A percentile compares a stretch with the other conserved stretches of the same genome.
phyloP scores from a whole-genome alignment of 495 filamentous ascomycete genomes.

The Astrocystis sublimbata region DNA sequence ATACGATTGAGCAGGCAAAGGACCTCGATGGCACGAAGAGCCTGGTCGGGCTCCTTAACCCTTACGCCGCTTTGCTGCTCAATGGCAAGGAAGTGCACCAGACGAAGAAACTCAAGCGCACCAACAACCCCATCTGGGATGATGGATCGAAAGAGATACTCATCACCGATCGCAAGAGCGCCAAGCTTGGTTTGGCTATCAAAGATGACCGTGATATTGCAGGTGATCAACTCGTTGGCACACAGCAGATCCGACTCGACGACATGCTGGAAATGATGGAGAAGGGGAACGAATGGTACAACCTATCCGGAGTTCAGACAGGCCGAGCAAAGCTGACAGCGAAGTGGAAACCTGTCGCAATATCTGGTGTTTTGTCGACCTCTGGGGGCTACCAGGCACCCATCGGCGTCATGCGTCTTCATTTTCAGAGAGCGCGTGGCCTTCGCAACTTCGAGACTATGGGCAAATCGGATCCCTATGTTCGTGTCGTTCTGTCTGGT shows the following conservation, averaged over 20 bases:
- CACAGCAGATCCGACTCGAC: slow-evolving; percentile 90
- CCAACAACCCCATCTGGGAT: slow-evolving; percentile 93
- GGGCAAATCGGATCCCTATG: slow-evolving; percentile 96
- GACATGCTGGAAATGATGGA: slow-evolving; percentile 89
- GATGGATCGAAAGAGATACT: slow-evolving; percentile 88
- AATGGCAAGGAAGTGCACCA: slow-evolving; percentile 86
- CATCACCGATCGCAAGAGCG: slow-evolving; percentile 86
- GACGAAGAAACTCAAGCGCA: slow-evolving; percentile 88
- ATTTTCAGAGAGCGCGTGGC: slow-evolving; percentile 79
- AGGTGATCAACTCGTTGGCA: slow-evolving; percentile 82
- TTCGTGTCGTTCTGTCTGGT: slow-evolving; percentile 82
- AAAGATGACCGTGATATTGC: slow-evolving; percentile 90
- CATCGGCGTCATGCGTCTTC: slow-evolving; percentile 90
- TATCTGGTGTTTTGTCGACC: slow-evolving; percentile 70
- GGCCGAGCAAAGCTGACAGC: slow-evolving; percentile 86
- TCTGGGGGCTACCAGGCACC: slow-evolving; percentile 90
- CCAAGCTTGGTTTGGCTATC: slow-evolving; percentile 84
- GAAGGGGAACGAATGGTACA: slow-evolving; percentile 96
- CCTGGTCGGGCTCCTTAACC: slow-evolving; percentile 82
- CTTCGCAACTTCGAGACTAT: slow-evolving; percentile 92
- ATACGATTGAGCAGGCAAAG: slow-evolving; percentile 93
- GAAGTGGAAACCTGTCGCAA: slow-evolving; percentile 91
- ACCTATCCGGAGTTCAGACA: slow-evolving; percentile 75
- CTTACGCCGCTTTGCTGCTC: slow-evolving; percentile 82
- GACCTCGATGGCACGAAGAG: slow-evolving; percentile 90